Evolutionary conservation across 495 filamentous ascomycete genomes (phyloP).

Genomic region (Penicillium simplicissimum): DNA sequence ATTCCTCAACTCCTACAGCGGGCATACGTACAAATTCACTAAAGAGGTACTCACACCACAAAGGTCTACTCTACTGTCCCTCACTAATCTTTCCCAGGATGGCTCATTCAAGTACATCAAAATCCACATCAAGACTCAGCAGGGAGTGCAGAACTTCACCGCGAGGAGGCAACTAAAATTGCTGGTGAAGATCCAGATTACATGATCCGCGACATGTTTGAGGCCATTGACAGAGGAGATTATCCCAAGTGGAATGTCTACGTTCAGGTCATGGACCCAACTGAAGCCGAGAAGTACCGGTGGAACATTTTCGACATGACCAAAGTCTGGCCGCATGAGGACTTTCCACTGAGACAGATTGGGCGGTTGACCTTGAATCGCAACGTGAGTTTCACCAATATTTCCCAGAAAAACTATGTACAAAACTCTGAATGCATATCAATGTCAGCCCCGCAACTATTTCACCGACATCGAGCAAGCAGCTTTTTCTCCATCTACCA

Average conservation of each 20-base stretch:
- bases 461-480: conserved; percentile 53
- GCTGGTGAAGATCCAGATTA: conserved; percentile 51
- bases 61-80: neutral
- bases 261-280: conserved; percentile 50
- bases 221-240: conserved; percentile 38
- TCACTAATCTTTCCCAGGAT: conserved; percentile 34
- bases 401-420: neutral
- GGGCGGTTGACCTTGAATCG: conserved; percentile 38
- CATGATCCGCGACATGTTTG: conserved; percentile 37
- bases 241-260: conserved; percentile 48
- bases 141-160: conserved; percentile 59
- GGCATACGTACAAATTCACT: conserved; percentile 68
- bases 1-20: conserved; percentile 64
- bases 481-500: conserved; percentile 50
- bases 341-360: conserved; percentile 41
- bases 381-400: conserved; percentile 27
- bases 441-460: conserved; percentile 45
- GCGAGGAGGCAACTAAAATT: conserved; percentile 56
- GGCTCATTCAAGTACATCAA: conserved; percentile 64
- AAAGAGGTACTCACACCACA: conserved; percentile 44
- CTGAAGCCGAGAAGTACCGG: conserved; percentile 31
- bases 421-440: neutral
- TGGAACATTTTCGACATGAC: conserved; percentile 49
- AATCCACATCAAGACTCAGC: conserved; percentile 64
- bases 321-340: conserved; percentile 39